Conservation (phyloP, 305 asterid genomes). For the Withania somnifera region DNA sequence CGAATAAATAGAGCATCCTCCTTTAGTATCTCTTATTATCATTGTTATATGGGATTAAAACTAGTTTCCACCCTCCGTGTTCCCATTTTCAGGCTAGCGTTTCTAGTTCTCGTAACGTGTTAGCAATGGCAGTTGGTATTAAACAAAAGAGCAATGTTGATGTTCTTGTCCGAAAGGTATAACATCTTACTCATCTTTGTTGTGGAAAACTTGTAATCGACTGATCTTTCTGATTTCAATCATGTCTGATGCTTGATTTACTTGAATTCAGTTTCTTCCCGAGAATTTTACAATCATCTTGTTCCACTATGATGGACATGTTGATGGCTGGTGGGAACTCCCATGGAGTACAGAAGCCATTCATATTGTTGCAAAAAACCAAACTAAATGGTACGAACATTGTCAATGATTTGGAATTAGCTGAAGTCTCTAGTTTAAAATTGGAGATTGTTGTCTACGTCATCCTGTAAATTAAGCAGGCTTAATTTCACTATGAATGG, state of each 20-base stretch:
- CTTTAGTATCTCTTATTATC: background rate
- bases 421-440: background rate
- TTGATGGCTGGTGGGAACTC: conserved; percentile 82
- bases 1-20: background rate
- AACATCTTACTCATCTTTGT: conserved; percentile 6
- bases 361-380: conserved; percentile 88
- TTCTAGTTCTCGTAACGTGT: conserved; percentile 35
- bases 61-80: background rate
- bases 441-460: background rate
- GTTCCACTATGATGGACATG: conserved; percentile 88
- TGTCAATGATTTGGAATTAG: background rate
- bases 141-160: conserved; percentile 77
- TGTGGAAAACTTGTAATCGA: background rate
- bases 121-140: conserved; percentile 94
- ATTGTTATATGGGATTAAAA: background rate
- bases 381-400: conserved; percentile 68
- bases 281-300: conserved; percentile 78
- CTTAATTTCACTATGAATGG: background rate
- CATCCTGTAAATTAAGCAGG: background rate
- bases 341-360: conserved; percentile 79
- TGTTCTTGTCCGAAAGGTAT: conserved; percentile 65
- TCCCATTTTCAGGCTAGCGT: conserved; percentile 33
- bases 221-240: background rate
- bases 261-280: conserved; percentile 70
- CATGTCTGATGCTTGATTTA: conserved; percentile 7